Conservation (phyloP, 2,329 filamentous ascomycete genomes). For the Elsinoe australis region DNA sequence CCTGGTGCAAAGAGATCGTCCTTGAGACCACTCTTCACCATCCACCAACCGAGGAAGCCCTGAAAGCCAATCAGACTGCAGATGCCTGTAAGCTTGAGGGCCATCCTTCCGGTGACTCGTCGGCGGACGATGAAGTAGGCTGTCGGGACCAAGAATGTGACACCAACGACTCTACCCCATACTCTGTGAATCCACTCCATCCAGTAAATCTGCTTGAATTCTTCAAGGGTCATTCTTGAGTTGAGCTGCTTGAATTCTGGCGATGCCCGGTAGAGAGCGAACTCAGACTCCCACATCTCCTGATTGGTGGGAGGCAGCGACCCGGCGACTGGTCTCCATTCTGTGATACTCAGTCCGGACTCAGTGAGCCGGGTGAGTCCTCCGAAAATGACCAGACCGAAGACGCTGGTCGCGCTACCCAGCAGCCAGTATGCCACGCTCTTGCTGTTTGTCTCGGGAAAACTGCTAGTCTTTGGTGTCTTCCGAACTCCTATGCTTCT, state of each 20-base stretch:
- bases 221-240: constrained; percentile 80
- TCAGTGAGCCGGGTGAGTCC: constrained; percentile 90
- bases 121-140: constrained; percentile 78
- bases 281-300: constrained; percentile 85
- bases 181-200: constrained; percentile 98
- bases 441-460: constrained; percentile 61
- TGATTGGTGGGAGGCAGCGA: constrained; percentile 72
- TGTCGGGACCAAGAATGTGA: constrained; percentile 82
- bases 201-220: constrained; percentile 98
- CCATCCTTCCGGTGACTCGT: constrained; percentile 70
- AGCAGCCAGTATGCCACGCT: constrained; percentile 86
- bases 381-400: constrained; percentile 93
- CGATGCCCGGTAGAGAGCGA: constrained; percentile 82
- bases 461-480: constrained; percentile 30
- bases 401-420: constrained; percentile 84
- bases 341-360: constrained; percentile 93
- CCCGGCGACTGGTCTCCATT: constrained; percentile 96
- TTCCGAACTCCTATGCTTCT: constrained; percentile 24
- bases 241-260: constrained; percentile 92
- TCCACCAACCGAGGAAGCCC: constrained; percentile 97
- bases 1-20: constrained; percentile 92
- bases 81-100: constrained; percentile 70
- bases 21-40: constrained; percentile 94
- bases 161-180: constrained; percentile 85
- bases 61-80: constrained; percentile 87